These are phyloP conservation scores for Triadica sebifera DNA, from an alignment of 345 rosid genomes.

Conservation along the genomic window DNA sequence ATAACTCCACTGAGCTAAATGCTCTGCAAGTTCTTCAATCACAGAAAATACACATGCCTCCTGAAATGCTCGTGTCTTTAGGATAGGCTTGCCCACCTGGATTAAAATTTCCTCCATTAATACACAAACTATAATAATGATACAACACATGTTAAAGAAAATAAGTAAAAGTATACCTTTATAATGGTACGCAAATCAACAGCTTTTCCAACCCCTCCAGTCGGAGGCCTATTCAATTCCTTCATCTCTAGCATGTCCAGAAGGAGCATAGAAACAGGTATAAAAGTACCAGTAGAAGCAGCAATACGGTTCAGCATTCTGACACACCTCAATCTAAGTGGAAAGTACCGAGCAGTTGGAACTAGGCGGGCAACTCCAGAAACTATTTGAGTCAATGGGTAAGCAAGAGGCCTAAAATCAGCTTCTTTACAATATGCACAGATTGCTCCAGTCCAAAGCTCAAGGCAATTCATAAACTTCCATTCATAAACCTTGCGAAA, in stretches of 20 bases:
- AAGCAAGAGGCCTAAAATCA: slow-evolving; percentile 81
- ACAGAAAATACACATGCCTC: slow-evolving; percentile 88
- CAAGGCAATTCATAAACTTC: slow-evolving; percentile 93
- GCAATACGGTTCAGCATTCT: slow-evolving; percentile 89
- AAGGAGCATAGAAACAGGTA: slow-evolving; percentile 88
- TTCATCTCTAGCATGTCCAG: slow-evolving; percentile 98
- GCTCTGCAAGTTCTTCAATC: slow-evolving; percentile 83
- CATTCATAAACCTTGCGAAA: slow-evolving; percentile 93
- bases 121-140: not conserved
- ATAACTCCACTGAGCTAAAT: slow-evolving; percentile 89
- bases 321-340: slow-evolving; percentile 85
- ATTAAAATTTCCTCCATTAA: slow-evolving; percentile 13
- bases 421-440: slow-evolving; percentile 67
- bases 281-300: slow-evolving; percentile 67
- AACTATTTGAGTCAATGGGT: slow-evolving; percentile 83
- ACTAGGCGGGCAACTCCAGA: slow-evolving; percentile 88
- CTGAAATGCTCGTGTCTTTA: slow-evolving; percentile 92
- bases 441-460: slow-evolving; percentile 96
- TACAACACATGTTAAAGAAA: not conserved
- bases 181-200: slow-evolving; percentile 66
- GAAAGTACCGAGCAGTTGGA: slow-evolving; percentile 90
- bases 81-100: slow-evolving; percentile 72
- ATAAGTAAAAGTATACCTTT: slow-evolving; percentile 47
- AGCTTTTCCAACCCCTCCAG: slow-evolving; percentile 88
- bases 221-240: slow-evolving; percentile 73